Percentiles rank a stretch among this genome's conserved stretches.
These are phyloP conservation scores for Fusarium stilboides DNA, from an alignment of 2,329 filamentous ascomycete genomes.

Conservation along the genomic window DNA sequence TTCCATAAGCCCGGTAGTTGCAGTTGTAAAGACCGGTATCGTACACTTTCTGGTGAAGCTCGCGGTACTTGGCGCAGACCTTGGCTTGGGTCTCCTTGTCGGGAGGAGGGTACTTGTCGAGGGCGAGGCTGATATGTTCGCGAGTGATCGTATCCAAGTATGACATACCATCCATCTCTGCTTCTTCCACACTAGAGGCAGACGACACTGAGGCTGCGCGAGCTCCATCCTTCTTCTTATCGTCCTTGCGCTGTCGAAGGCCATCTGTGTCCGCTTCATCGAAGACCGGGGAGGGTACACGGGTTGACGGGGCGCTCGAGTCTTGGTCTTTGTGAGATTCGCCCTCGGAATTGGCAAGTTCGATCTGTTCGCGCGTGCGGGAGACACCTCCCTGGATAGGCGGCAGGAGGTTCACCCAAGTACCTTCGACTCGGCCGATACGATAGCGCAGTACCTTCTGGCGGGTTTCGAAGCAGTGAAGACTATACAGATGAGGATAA, in stretches of 20 bases:
- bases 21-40: conserved; percentile 86
- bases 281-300: conserved; percentile 65
- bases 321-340: conserved; percentile 42
- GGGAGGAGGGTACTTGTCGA: conserved; percentile 84
- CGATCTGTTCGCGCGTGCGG: conserved; percentile 61
- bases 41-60: conserved; percentile 78
- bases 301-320: conserved; percentile 68
- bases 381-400: conserved; percentile 93
- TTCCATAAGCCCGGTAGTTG: conserved; percentile 84
- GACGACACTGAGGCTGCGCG: conserved; percentile 72
- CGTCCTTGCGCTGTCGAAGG: conserved; percentile 52
- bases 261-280: conserved; percentile 57
- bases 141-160: conserved; percentile 81
- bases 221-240: conserved; percentile 33
- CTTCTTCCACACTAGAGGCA: conserved; percentile 67
- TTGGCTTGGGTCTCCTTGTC: conserved; percentile 80
- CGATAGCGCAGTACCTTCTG: conserved; percentile 84
- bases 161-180: conserved; percentile 66
- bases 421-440: conserved; percentile 85
- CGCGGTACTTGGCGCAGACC: conserved; percentile 87
- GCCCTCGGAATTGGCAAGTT: conserved; percentile 44
- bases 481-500: conserved; percentile 62
- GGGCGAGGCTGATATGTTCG: conserved; percentile 82
- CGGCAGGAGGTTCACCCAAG: conserved; percentile 89
- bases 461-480: conserved; percentile 86